Base-by-base conservation (phyloP, 768 basidiomycete genomes). In the Lactifluus piperatus region DNA sequence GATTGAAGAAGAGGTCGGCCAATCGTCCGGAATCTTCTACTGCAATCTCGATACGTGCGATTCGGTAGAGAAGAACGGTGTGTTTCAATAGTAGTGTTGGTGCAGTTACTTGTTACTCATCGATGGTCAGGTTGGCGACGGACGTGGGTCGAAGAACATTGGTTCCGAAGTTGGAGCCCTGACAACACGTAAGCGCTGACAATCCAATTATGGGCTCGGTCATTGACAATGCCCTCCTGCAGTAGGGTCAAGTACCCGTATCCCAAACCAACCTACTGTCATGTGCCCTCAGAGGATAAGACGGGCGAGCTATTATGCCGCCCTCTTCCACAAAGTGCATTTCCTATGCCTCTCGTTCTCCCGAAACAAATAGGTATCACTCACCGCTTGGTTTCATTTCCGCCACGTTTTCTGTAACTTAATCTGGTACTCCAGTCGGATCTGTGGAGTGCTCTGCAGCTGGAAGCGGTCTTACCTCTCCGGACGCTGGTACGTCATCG, bases 41-140 rank as follows among this genome's bases (percentile, higher is more conserved):
- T 79, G 76, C 60, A 67, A 69, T 0, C 71, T 70, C 59, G 68
- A 54, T 56, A 72, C 70, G 0, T 72, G 70, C 5, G 68, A 76
- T 22, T 65, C 68, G 20, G 76, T 80, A 5, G 72, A 79, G 68
- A 77, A 76, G 62, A 64, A 71, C 30, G 79, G 78, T 79, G 45
- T 43, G 76, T 34, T 20, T n/a, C n/a, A n/a, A n/a, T 10, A 11
- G 29, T 22, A n/a, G 39, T 14, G 4, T n/a, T 20, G 29, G 29
- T 1, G 29, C 8, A 13, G 4, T 30, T 10, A 29, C 13, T 34
- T 9, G n/a, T 24, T n/a, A 32, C 34, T 36, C 30, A 16, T 45
- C 16, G 5, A 11, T n/a, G 24, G 24, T 18, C 49, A 79, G 78
- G 78, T 5, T 79, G 78, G 78, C 79, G 76, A 64, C 72, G 76